Conservation (phyloP, 129 eudicot species). For the Cynara cardunculus region DNA sequence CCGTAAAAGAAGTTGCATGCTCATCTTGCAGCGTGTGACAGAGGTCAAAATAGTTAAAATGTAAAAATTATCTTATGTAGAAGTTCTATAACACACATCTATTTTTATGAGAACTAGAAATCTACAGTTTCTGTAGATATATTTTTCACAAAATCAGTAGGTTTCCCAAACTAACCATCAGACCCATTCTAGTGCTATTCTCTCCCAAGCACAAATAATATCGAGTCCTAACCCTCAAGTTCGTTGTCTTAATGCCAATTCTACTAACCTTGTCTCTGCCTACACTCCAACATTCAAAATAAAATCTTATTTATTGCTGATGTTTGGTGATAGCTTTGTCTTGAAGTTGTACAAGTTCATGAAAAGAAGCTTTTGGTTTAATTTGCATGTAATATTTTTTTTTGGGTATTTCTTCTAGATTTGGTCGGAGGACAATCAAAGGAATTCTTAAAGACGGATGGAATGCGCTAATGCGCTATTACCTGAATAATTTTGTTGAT, state of each 20-base stretch:
- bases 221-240: not conserved
- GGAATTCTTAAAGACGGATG: constrained; percentile 65
- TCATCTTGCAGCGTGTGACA: not conserved
- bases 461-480: constrained; percentile 70
- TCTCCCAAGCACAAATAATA: not conserved
- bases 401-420: constrained; percentile 33
- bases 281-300: not conserved
- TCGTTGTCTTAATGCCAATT: not conserved
- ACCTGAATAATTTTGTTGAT: constrained; percentile 74
- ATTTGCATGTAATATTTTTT: not conserved
- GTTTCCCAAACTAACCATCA: not conserved
- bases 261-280: not conserved
- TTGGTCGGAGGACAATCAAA: constrained; percentile 59
- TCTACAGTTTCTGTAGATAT: not conserved
- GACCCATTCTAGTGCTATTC: not conserved
- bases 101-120: not conserved
- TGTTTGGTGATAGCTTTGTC: not conserved
- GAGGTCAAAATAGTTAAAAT: not conserved
- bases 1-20: not conserved
- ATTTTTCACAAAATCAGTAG: not conserved
- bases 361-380: not conserved
- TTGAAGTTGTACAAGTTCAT: not conserved
- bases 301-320: not conserved
- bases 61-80: not conserved
- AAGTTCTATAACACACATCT: not conserved